Evolutionary conservation across 1,284 basidiomycete species (phyloP).

Genomic region (Naganishia liquefaciens): DNA sequence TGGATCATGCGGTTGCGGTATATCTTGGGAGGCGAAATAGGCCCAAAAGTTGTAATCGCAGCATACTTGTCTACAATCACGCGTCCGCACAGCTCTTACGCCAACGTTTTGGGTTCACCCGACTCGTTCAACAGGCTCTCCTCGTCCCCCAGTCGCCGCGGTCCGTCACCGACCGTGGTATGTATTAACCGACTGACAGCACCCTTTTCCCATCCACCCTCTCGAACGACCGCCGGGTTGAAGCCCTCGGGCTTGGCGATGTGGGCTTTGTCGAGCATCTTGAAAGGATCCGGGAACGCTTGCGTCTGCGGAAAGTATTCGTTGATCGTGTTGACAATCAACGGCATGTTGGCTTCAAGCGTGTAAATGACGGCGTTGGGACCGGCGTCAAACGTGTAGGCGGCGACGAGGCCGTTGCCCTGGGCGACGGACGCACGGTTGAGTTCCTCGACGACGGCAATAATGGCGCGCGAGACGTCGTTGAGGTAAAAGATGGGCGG

Average conservation of each 20-base stretch:
- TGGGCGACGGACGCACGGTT: constrained; percentile 75
- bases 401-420: constrained; percentile 72
- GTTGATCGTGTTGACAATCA: constrained; percentile 73
- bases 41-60: not conserved
- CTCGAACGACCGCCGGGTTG: constrained; percentile 70
- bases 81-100: constrained; percentile 30
- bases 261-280: constrained; percentile 50
- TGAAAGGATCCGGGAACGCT: constrained; percentile 73
- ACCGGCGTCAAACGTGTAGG: constrained; percentile 97
- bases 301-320: constrained; percentile 79
- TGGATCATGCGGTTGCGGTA: constrained; percentile 60
- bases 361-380: constrained; percentile 99
- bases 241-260: constrained; percentile 66
- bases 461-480: constrained; percentile 85
- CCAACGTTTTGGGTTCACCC: constrained; percentile 54
- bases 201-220: constrained; percentile 64
- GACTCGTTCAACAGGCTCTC: constrained; percentile 54
- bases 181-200: constrained; percentile 86
- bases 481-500: constrained; percentile 99
- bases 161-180: constrained; percentile 87
- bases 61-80: not conserved
- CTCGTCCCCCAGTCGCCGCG: constrained; percentile 58
- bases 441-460: constrained; percentile 84
- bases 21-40: constrained; percentile 55
- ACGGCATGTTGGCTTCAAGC: constrained; percentile 70